phyloP scores from a whole-genome alignment of 805 yeast species.

The Yamadazyma insecticola region DNA sequence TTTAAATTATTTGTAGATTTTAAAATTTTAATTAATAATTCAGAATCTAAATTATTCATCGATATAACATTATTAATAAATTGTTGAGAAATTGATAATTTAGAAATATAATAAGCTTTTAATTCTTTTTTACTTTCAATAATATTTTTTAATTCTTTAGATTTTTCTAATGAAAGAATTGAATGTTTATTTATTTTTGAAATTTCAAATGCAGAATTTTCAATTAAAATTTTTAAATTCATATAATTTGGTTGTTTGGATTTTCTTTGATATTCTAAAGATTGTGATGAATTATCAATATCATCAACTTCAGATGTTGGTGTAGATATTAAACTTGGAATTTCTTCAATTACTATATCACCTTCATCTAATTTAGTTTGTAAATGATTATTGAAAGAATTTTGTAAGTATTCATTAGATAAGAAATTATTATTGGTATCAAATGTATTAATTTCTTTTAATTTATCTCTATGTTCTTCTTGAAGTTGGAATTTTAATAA shows the following conservation, averaged over 20 bases:
- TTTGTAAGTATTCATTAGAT: slow-evolving; percentile 15
- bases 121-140: slow-evolving; percentile 27
- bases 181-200: slow-evolving; percentile 30
- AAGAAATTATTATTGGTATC: slow-evolving; percentile 12
- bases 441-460: slow-evolving; percentile 12
- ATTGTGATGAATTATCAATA: slow-evolving; percentile 2
- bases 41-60: slow-evolving; percentile 21
- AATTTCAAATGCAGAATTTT: slow-evolving; percentile 39
- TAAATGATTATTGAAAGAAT: slow-evolving; percentile 30
- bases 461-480: slow-evolving; percentile 29
- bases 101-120: slow-evolving; percentile 25
- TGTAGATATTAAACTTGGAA: slow-evolving; percentile 16
- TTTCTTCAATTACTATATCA: slow-evolving; percentile 14
- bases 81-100: slow-evolving; percentile 28
- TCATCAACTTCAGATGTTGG: slow-evolving; percentile 18
- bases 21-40: slow-evolving; percentile 25
- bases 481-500: slow-evolving; percentile 40
- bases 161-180: slow-evolving; percentile 24
- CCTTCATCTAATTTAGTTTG: slow-evolving; percentile 27
- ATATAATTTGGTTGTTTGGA: slow-evolving; percentile 26
- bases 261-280: neutral
- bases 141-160: slow-evolving; percentile 22
- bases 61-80: slow-evolving; percentile 24
- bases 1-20: slow-evolving; percentile 30
- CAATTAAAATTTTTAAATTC: slow-evolving; percentile 40